Evolutionary conservation across 225 moss, liverwort and hornwort species (phyloP).

Genomic region (Takakia lepidozioides): DNA sequence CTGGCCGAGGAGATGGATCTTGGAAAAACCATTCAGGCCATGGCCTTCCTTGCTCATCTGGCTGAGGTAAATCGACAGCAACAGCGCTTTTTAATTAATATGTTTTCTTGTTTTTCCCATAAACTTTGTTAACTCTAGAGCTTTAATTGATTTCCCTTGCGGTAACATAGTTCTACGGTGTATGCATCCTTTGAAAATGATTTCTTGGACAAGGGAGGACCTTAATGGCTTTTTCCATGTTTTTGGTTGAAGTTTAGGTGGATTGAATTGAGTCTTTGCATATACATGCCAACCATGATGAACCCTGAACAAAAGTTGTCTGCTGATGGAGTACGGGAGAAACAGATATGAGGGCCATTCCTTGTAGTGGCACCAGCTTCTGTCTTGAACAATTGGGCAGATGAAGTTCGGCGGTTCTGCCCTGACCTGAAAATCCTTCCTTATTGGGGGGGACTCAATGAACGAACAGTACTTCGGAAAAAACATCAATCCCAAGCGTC

Average conservation of each 20-base stretch:
- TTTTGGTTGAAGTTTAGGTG: too few relatives aligned
- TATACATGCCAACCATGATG: too few relatives aligned
- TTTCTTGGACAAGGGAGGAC: too few relatives aligned
- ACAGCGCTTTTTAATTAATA: too few relatives aligned
- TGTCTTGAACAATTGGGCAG: constrained; percentile 97
- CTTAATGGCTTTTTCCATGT: too few relatives aligned
- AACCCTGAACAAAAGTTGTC: neutral
- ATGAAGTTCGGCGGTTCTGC: constrained; percentile 89
- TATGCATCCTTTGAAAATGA: too few relatives aligned
- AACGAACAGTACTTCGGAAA: constrained; percentile 79
- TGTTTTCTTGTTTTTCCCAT: too few relatives aligned
- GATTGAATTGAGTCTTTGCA: too few relatives aligned
- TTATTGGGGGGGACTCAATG: constrained; percentile 82
- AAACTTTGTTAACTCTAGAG: too few relatives aligned
- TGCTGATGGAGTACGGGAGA: constrained; percentile 46
- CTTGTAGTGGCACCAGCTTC: constrained; percentile 96
- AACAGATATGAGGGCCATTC: constrained; percentile 97
- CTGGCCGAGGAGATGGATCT: constrained; percentile 98
- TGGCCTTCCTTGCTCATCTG: constrained; percentile 95
- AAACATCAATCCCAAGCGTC: constrained; percentile 86
- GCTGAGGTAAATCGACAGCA: constrained; percentile 99
- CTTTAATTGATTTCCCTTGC: too few relatives aligned
- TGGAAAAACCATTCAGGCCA: constrained; percentile 98
- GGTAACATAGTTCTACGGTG: too few relatives aligned
- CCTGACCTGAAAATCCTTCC: constrained; percentile 87